These are phyloP conservation scores for Lactarius deliciosus DNA, from an alignment of 768 basidiomycete species.

Conservation along the genomic window DNA sequence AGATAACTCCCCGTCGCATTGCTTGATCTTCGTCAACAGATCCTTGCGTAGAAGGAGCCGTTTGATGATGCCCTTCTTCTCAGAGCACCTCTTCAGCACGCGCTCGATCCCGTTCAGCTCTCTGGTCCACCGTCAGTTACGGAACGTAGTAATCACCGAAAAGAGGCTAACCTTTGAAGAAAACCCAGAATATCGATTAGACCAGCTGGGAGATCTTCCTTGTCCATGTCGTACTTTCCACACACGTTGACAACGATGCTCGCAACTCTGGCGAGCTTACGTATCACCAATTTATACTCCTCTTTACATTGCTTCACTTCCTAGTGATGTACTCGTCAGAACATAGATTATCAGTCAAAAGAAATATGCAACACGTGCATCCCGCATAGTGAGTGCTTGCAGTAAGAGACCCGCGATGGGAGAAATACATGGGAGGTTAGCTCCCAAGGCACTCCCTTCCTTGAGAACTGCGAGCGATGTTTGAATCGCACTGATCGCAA, in stretches of 20 bases:
- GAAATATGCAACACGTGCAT: neutral
- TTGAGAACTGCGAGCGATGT: too few species aligned
- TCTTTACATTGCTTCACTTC: slow-evolving; percentile 6
- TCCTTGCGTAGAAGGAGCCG: neutral
- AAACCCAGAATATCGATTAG: neutral
- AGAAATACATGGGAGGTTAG: neutral
- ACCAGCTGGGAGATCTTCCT: neutral
- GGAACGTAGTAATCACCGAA: too few species aligned
- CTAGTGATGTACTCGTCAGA: neutral
- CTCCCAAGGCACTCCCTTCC: neutral
- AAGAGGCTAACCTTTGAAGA: neutral
- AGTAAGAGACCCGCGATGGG: neutral
- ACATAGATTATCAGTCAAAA: neutral
- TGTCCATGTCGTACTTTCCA: neutral
- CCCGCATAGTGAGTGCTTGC: neutral
- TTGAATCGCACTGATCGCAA: too few species aligned
- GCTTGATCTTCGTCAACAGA: neutral
- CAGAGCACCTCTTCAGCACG: neutral
- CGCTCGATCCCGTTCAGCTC: neutral
- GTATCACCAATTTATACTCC: neutral
- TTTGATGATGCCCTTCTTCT: neutral
- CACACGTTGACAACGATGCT: neutral
- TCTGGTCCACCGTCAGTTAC: too few species aligned
- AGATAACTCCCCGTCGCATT: neutral
- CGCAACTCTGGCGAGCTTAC: neutral